phyloP scores from a whole-genome alignment of 2,329 filamentous ascomycete genomes.

The Fusarium nelsonii region DNA sequence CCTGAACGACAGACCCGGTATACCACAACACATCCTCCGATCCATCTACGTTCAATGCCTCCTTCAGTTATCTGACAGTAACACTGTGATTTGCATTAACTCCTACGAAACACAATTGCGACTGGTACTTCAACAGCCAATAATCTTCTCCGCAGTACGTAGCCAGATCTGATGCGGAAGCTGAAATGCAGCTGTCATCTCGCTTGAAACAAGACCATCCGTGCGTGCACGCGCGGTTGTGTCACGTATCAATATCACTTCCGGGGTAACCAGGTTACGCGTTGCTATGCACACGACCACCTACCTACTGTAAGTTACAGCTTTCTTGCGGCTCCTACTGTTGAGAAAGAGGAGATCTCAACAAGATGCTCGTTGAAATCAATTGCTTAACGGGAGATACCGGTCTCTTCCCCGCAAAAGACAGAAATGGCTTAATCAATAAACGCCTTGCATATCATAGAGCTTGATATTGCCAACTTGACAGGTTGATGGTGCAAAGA shows the following conservation, averaged over 20 bases:
- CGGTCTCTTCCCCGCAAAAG: neutral
- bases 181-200: slow-evolving; percentile 24
- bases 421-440: neutral
- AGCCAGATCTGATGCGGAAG: slow-evolving; percentile 7
- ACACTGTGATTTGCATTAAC: neutral
- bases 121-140: neutral
- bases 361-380: too few species aligned
- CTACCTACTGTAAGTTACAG: neutral
- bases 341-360: neutral
- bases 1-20: neutral
- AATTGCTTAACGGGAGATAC: neutral
- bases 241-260: neutral
- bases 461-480: neutral
- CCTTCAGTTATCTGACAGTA: neutral
- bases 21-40: neutral
- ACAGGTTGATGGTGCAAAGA: neutral
- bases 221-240: slow-evolving; percentile 13
- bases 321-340: neutral
- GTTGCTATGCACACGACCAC: neutral
- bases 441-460: neutral
- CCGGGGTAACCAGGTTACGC: slow-evolving; percentile 21
- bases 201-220: slow-evolving; percentile 28
- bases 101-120: neutral
- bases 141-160: neutral
- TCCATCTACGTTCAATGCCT: neutral